phyloP scores from a whole-genome alignment of 1,284 basidiomycete species.

The Apiotrichum siamense region DNA sequence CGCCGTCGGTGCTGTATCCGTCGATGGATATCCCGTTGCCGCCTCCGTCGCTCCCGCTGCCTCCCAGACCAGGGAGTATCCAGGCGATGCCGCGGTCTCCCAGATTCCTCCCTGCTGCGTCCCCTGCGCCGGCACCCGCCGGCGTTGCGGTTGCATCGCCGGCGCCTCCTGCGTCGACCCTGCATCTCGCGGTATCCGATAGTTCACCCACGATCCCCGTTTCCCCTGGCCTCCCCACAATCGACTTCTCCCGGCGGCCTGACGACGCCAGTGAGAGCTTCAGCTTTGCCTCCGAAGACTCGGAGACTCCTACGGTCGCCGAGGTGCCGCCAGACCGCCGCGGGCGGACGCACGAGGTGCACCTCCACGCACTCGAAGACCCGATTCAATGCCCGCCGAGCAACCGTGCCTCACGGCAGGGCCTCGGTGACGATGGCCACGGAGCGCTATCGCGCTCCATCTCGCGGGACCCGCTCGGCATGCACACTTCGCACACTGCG shows the following conservation, averaged over 20 bases:
- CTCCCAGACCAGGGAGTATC: not conserved
- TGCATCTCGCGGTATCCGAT: not conserved
- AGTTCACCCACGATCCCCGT: not conserved
- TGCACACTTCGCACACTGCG: not conserved
- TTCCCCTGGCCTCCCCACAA: too few species aligned
- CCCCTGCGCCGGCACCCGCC: not conserved
- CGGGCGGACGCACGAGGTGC: too few species aligned
- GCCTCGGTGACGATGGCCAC: too few species aligned
- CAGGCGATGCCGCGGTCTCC: not conserved
- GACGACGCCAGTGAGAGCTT: not conserved
- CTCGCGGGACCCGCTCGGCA: not conserved
- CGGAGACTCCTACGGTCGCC: too few species aligned
- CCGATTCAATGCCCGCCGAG: too few species aligned
- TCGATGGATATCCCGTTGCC: not conserved
- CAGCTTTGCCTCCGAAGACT: not conserved
- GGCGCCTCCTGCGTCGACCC: not conserved
- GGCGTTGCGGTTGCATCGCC: too few species aligned
- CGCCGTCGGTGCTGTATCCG: not conserved
- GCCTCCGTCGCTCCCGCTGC: not conserved
- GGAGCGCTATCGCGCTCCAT: not conserved
- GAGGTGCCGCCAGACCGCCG: too few species aligned
- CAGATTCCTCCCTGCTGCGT: not conserved
- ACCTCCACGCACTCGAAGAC: too few species aligned
- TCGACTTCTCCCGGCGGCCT: not conserved
- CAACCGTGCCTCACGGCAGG: too few species aligned